These are phyloP conservation scores for Auriculariales sp. DNA, from an alignment of 768 basidiomycete genomes.

Conservation along the genomic window DNA sequence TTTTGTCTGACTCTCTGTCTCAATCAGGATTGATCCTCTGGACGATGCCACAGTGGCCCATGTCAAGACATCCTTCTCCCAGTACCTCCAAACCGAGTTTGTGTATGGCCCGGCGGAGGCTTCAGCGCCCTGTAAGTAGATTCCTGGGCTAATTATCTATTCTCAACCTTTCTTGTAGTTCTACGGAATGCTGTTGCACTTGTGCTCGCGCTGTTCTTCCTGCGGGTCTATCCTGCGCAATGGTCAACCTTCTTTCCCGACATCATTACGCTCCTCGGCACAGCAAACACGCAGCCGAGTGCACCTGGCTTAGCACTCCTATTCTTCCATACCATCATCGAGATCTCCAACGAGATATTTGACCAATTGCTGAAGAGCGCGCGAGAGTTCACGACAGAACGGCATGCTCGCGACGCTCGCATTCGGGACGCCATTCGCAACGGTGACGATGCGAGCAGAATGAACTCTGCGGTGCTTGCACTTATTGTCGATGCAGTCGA, in stretches of 20 bases:
- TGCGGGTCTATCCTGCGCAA: constrained; percentile 72
- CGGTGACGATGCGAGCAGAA: constrained; percentile 59
- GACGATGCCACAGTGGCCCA: constrained; percentile 8
- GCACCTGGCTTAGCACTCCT: constrained; percentile 60
- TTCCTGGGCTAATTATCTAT: background rate
- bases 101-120: constrained; percentile 73
- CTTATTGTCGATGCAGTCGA: constrained; percentile 61
- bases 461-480: constrained; percentile 79
- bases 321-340: constrained; percentile 81
- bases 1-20: no score
- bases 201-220: constrained; percentile 77
- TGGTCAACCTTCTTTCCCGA: constrained; percentile 79
- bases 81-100: constrained; percentile 82
- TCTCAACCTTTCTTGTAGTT: constrained; percentile 28
- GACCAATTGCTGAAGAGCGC: constrained; percentile 89
- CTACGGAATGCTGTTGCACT: constrained; percentile 92
- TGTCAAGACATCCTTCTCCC: constrained; percentile 60
- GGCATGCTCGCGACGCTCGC: constrained; percentile 68
- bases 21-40: constrained; percentile 16
- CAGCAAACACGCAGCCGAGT: constrained; percentile 20
- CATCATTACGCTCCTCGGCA: constrained; percentile 56
- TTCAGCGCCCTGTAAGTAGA: constrained; percentile 61
- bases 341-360: constrained; percentile 94
- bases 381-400: constrained; percentile 47
- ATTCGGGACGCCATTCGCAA: constrained; percentile 86